These are phyloP conservation scores for Catharanthus roseus DNA, from an alignment of 257 asterid genomes.

Conservation along the genomic window DNA sequence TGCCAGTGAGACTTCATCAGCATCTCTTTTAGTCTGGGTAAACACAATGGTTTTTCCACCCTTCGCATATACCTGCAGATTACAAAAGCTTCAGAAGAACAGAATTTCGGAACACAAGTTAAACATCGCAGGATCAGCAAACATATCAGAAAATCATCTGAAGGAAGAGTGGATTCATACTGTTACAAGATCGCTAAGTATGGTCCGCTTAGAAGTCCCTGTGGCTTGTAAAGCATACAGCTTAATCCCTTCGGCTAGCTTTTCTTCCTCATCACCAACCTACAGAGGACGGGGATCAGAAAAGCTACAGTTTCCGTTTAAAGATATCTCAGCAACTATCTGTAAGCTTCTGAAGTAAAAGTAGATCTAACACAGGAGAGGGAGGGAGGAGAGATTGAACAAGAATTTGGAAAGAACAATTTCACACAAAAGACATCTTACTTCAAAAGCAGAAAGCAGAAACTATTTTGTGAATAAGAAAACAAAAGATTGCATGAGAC, in stretches of 20 bases:
- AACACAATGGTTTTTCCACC: conserved; percentile 93
- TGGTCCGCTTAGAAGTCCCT: conserved; percentile 59
- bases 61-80: conserved; percentile 71
- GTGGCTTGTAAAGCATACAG: conserved; percentile 64
- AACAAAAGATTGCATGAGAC: background rate
- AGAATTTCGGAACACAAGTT: background rate
- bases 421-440: background rate
- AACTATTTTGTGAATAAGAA: background rate
- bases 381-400: background rate
- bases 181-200: conserved; percentile 71
- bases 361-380: background rate
- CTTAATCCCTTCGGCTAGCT: conserved; percentile 87
- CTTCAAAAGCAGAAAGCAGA: background rate
- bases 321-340: background rate
- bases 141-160: background rate
- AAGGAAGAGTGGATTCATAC: conserved; percentile 32
- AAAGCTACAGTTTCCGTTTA: conserved; percentile 1
- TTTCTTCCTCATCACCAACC: conserved; percentile 83
- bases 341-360: background rate
- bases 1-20: conserved; percentile 84
- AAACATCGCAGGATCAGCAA: conserved; percentile 2
- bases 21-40: conserved; percentile 89
- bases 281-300: conserved; percentile 18
- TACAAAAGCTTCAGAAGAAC: conserved; percentile 1
- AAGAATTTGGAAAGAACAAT: background rate